Evolutionary conservation across 2,329 filamentous ascomycete genomes (phyloP).

Genomic region (Ceratocystis papillata): DNA sequence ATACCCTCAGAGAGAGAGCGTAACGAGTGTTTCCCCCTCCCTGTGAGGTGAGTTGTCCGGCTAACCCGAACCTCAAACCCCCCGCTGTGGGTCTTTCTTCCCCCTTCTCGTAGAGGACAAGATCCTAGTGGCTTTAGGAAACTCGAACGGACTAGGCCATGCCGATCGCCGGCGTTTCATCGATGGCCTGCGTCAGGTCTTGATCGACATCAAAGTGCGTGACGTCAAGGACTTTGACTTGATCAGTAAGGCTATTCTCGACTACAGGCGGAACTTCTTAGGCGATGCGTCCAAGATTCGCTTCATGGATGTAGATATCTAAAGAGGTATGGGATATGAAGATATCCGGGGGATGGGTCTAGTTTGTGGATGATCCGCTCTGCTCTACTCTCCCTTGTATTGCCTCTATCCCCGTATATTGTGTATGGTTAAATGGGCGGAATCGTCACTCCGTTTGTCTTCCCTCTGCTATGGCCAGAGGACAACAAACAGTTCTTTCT

Average conservation of each 20-base stretch:
- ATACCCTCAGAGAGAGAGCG: conserved; percentile 11
- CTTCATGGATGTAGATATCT: conserved; percentile 21
- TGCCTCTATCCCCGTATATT: too few species aligned
- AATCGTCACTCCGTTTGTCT: too few species aligned
- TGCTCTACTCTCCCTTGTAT: too few species aligned
- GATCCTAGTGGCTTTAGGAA: conserved; percentile 61
- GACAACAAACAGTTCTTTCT: too few species aligned
- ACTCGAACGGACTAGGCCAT: conserved; percentile 51
- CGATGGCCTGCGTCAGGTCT: conserved; percentile 49
- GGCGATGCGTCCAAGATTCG: conserved; percentile 52
- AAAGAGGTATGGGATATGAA: not conserved
- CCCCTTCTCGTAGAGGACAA: conserved; percentile 48
- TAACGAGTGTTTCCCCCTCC: conserved; percentile 12
- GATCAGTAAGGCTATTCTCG: conserved; percentile 56
- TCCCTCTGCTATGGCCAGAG: too few species aligned
- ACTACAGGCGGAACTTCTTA: conserved; percentile 54
- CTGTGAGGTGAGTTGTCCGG: conserved; percentile 12
- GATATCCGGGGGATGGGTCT: too few species aligned
- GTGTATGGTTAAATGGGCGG: too few species aligned
- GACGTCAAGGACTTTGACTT: conserved; percentile 55
- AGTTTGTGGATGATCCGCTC: not conserved
- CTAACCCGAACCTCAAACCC: conserved; percentile 5
- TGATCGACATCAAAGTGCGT: conserved; percentile 48
- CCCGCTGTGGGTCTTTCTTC: conserved; percentile 7
- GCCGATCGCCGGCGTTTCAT: conserved; percentile 53